Evolutionary conservation across 164 flowering plant genomes (phyloP).

Genomic region (Nymphaea colorata): DNA sequence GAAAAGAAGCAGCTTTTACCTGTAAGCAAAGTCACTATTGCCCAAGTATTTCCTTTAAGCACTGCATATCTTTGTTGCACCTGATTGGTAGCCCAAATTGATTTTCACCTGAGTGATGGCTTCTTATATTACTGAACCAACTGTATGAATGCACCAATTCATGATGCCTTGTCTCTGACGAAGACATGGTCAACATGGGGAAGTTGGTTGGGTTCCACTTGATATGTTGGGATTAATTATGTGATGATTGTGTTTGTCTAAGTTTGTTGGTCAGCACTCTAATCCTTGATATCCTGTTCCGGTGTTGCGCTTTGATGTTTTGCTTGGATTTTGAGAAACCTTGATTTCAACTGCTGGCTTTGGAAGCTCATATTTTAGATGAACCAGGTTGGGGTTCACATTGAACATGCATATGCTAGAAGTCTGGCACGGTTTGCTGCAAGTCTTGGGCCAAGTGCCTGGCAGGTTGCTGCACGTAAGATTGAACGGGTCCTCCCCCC

Average conservation of each 20-base stretch:
- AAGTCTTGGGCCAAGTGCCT: constrained; percentile 65
- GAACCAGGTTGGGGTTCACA: constrained; percentile 61
- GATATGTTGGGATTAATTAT: too few relatives aligned
- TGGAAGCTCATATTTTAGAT: neutral
- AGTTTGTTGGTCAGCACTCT: too few relatives aligned
- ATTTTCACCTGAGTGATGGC: too few relatives aligned
- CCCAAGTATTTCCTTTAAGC: neutral
- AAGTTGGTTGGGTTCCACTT: too few relatives aligned
- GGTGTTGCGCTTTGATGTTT: neutral
- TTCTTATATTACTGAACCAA: too few relatives aligned
- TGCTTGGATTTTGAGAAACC: neutral
- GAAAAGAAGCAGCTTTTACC: constrained; percentile 57
- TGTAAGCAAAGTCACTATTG: constrained; percentile 29
- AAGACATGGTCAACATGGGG: too few relatives aligned
- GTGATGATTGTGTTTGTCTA: too few relatives aligned
- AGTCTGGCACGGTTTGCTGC: constrained; percentile 85
- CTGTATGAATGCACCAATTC: too few relatives aligned
- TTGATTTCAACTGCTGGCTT: neutral
- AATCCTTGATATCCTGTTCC: neutral
- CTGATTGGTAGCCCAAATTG: neutral
- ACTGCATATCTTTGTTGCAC: neutral
- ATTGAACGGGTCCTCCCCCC: constrained; percentile 42
- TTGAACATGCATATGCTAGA: constrained; percentile 61
- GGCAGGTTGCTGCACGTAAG: constrained; percentile 70
- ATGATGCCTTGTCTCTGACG: too few relatives aligned